These are phyloP conservation scores for Suillus lakei DNA, from an alignment of 768 basidiomycete species.

Conservation along the genomic window DNA sequence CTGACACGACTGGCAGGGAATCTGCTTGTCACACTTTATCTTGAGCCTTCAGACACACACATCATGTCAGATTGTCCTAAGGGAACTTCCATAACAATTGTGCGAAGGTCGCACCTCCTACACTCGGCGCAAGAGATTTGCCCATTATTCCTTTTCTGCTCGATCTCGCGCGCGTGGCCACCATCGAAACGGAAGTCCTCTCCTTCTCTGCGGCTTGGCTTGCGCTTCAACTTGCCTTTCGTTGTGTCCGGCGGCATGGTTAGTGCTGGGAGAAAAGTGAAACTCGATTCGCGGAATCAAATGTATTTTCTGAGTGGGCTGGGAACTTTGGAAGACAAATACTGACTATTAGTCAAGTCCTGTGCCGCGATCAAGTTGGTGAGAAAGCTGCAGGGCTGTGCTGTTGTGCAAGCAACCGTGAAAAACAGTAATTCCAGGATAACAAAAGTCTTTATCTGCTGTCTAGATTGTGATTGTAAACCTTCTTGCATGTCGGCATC, in stretches of 20 bases:
- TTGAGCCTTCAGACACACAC: slow-evolving; percentile 56
- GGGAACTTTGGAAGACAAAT: slow-evolving; percentile 13
- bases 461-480: no score
- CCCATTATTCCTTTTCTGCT: slow-evolving; percentile 74
- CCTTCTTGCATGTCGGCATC: neutral
- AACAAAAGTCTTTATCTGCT: neutral
- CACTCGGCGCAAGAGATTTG: slow-evolving; percentile 84
- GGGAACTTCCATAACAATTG: slow-evolving; percentile 28
- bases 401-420: neutral
- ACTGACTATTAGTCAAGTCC: neutral
- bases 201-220: slow-evolving; percentile 50
- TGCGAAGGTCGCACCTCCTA: slow-evolving; percentile 71
- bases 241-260: slow-evolving; percentile 62
- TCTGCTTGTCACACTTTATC: slow-evolving; percentile 84
- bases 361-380: slow-evolving; percentile 16
- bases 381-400: slow-evolving; percentile 9
- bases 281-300: slow-evolving; percentile 11
- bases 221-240: slow-evolving; percentile 55
- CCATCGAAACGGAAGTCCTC: slow-evolving; percentile 57
- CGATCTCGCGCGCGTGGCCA: slow-evolving; percentile 66
- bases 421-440: slow-evolving; percentile 2
- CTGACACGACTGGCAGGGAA: slow-evolving; percentile 79
- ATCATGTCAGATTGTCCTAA: slow-evolving; percentile 29
- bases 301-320: slow-evolving; percentile 23
- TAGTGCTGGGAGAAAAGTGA: slow-evolving; percentile 15